Evolutionary conservation across 768 basidiomycete genomes (phyloP), one percentile per base, ranked within the genome.

Genomic region (Podaxis carcinomalis): DNA sequence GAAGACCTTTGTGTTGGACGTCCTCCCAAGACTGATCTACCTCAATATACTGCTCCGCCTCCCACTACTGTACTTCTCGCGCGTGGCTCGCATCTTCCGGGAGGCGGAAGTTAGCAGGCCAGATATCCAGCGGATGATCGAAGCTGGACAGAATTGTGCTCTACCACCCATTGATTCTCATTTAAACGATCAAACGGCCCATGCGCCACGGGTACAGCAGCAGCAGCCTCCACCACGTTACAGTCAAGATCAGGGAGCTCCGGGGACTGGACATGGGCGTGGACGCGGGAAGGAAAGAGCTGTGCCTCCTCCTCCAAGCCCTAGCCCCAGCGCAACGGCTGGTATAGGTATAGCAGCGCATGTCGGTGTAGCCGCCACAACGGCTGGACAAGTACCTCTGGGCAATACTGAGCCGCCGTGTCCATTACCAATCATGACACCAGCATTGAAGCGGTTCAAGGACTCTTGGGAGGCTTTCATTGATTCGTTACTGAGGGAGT

Each of bases 21-120:
- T 74, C 11, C 67, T 82, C 5, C 79, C 77, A 11, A 70, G 79
- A 14, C 69, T 78, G 49, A n/a, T 79, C 4, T 80, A 80, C 62
- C 74, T 80, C 46, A 73, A 78, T 65, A 56, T 77, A 44, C 81
- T 92, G 6, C 78, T 92, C 16, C 81, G 85, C 14, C 79, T 93
- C n/a, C 92, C 91, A 1, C 82, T 87, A 0, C 76, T 92, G 66
- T 93, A 93, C 68, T 93, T 92, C 71, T 82, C 86, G 2, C 85
- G 91, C 2, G 91, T 93, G 23, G 83, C 88, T 2, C 80, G 83
- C 51, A 82, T 92, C 27, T 92, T 91, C 64, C 82, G 88, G 65
- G 89, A 90, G 59, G 90, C 90, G 1, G 86, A 92, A 57, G 81
- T 93, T 54, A 89, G 89, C 68, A 80, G 79, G 62, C 88, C 86